phyloP scores from a whole-genome alignment of 1,284 basidiomycete species.

The Ustilago tritici region DNA sequence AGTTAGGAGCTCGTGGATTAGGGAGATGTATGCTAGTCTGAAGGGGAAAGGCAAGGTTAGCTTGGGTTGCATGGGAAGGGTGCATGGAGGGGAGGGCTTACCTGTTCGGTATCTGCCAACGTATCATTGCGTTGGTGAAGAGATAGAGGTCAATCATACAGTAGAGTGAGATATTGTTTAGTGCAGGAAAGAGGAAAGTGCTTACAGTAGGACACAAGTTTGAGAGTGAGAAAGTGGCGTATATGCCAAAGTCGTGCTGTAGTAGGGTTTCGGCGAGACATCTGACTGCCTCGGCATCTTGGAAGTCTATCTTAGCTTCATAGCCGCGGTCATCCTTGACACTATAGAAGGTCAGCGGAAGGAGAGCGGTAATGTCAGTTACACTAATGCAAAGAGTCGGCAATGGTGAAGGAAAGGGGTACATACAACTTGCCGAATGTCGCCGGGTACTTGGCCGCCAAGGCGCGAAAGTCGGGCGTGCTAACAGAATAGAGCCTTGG shows the following conservation, averaged over 20 bases:
- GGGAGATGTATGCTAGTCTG: slow-evolving; percentile 37
- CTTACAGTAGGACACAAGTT: slow-evolving; percentile 48
- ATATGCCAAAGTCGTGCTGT: slow-evolving; percentile 33
- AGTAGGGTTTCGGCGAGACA: slow-evolving; percentile 40
- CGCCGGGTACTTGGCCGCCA: slow-evolving; percentile 27
- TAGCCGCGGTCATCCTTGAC: slow-evolving; percentile 39
- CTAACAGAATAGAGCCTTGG: slow-evolving; percentile 21
- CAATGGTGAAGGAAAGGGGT: not conserved
- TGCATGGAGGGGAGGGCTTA: not conserved
- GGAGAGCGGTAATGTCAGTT: not conserved
- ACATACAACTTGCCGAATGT: slow-evolving; percentile 35
- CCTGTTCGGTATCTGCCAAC: slow-evolving; percentile 7
- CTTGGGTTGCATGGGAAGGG: not conserved
- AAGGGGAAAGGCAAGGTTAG: not conserved
- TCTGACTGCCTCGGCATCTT: slow-evolving; percentile 35
- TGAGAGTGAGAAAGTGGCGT: slow-evolving; percentile 12
- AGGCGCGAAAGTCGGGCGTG: slow-evolving; percentile 26
- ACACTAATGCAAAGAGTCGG: not conserved
- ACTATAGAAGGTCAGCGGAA: not conserved
- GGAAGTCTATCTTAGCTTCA: slow-evolving; percentile 49
- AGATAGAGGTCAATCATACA: not conserved
- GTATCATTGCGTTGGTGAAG: not conserved
- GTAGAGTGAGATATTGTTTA: not conserved
- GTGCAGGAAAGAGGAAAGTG: not conserved
- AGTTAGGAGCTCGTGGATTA: slow-evolving; percentile 24